These are phyloP conservation scores for Forsythia viridissima DNA, from an alignment of 257 asterid genomes.

Conservation along the genomic window DNA sequence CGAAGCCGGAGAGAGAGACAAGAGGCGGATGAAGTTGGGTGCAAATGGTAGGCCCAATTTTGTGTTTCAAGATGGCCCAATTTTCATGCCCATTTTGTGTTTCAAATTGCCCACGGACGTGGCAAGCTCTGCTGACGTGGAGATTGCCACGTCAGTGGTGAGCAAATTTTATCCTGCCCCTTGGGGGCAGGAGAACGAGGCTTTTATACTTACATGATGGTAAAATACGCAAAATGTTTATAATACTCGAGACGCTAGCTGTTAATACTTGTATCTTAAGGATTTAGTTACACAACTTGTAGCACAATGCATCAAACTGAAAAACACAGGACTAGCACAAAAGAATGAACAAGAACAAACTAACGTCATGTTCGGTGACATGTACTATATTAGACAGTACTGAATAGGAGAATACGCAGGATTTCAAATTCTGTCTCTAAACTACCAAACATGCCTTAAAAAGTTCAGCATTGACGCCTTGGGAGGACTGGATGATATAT, in stretches of 20 bases:
- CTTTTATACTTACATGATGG: slow-evolving; percentile 12
- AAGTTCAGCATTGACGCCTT: neutral
- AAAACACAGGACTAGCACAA: neutral
- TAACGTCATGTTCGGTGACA: neutral
- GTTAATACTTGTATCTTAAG: neutral
- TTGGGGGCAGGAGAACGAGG: too few relatives aligned
- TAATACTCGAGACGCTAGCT: too few relatives aligned
- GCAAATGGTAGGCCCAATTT: too few relatives aligned
- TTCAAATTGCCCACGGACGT: too few relatives aligned
- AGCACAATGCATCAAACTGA: neutral
- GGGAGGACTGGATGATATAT: neutral
- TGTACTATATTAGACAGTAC: neutral
- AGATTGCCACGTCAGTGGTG: too few relatives aligned
- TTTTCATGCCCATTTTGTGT: too few relatives aligned
- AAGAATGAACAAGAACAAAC: too few relatives aligned
- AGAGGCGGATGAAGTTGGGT: too few relatives aligned
- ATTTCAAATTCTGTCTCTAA: neutral
- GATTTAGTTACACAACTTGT: neutral
- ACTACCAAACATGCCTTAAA: neutral
- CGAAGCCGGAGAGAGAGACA: too few relatives aligned
- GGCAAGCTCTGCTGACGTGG: too few relatives aligned
- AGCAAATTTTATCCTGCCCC: too few relatives aligned
- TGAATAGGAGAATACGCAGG: neutral
- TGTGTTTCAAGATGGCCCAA: too few relatives aligned
- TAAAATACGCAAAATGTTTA: neutral